These are phyloP conservation scores for Suillus hirtellus DNA, from an alignment of 768 basidiomycete genomes.

Conservation along the genomic window DNA sequence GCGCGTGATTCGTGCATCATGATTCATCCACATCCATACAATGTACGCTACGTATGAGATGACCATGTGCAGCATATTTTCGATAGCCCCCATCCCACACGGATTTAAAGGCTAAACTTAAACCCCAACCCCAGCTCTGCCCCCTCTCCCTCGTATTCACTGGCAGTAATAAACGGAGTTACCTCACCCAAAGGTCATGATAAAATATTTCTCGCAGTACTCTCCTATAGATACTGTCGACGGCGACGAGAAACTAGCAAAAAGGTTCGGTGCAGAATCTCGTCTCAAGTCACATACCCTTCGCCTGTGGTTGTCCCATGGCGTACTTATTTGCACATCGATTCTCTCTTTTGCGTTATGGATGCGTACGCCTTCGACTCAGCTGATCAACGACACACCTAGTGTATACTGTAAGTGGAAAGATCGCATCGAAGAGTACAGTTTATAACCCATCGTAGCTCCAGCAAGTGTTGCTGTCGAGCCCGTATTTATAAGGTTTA, in stretches of 20 bases:
- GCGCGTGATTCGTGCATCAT: no score
- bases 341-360: conserved; percentile 14
- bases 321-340: background rate
- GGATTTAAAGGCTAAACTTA: background rate
- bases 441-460: background rate
- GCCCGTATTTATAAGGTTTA: conserved; percentile 11
- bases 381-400: background rate
- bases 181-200: background rate
- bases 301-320: conserved; percentile 10
- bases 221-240: background rate
- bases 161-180: background rate
- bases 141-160: background rate
- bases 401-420: conserved; percentile 3
- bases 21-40: background rate
- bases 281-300: background rate
- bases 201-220: conserved; percentile 3
- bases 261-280: background rate
- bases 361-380: conserved; percentile 1
- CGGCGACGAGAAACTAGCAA: conserved; percentile 1
- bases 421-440: background rate
- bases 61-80: background rate
- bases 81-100: background rate
- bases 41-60: background rate
- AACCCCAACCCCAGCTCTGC: no score
- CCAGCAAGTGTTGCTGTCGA: conserved; percentile 17